Conservation (phyloP, 176 grass and related monocot species). For the Avena eriantha region DNA sequence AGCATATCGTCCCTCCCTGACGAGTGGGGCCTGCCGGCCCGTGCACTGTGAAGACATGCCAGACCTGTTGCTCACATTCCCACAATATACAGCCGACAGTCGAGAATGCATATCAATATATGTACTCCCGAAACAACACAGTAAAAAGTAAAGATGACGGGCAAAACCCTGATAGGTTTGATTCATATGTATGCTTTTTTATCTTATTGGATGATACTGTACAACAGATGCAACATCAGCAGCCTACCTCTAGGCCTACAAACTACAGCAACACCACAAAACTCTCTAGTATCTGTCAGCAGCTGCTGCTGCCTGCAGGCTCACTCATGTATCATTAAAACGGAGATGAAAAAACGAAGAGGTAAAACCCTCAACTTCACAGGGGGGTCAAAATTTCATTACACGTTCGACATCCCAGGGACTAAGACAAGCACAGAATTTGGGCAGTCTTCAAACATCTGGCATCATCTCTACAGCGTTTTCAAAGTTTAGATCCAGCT, state of each 20-base stretch:
- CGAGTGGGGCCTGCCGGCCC: no score
- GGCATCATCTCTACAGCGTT: neutral
- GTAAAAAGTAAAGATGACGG: neutral
- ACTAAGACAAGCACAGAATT: neutral
- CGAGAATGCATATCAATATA: no score
- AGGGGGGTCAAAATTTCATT: neutral
- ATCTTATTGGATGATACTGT: neutral
- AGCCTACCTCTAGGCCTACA: neutral
- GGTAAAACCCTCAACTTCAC: neutral
- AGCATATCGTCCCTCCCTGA: no score
- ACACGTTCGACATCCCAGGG: neutral
- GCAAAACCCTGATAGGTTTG: neutral
- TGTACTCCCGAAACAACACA: no score
- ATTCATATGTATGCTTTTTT: neutral
- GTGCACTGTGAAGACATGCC: no score
- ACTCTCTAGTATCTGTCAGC: neutral
- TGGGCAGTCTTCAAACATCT: neutral
- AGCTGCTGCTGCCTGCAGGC: neutral
- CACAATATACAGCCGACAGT: no score
- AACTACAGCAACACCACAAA: neutral
- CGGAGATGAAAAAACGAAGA: neutral
- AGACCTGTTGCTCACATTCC: no score
- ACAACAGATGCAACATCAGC: neutral
- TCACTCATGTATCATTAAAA: conserved; percentile 5
- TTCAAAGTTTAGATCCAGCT: neutral